Conservation (phyloP, 805 yeast species). For the Metschnikowia shivogae region DNA sequence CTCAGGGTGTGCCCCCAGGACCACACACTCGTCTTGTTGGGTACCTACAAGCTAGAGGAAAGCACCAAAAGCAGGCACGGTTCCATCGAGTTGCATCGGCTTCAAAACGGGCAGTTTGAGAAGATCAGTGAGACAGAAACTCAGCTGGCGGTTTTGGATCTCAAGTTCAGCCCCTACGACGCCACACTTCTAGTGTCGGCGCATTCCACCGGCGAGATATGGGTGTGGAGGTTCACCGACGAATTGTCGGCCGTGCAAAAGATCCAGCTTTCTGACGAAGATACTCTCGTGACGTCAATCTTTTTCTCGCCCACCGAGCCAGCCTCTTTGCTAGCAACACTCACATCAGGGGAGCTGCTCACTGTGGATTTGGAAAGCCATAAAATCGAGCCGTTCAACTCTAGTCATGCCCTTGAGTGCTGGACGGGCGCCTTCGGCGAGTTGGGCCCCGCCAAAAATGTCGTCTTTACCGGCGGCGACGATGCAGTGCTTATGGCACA, state of each 20-base stretch:
- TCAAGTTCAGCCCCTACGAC: constrained; percentile 62
- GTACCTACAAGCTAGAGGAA: constrained; percentile 72
- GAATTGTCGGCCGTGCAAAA: constrained; percentile 14
- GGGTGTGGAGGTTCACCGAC: constrained; percentile 49
- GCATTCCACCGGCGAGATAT: constrained; percentile 77
- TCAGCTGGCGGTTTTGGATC: constrained; percentile 68
- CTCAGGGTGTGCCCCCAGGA: constrained; percentile 56
- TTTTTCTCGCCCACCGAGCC: constrained; percentile 47
- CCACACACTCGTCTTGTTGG: constrained; percentile 50
- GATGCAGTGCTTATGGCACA: constrained; percentile 74
- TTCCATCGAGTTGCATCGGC: constrained; percentile 42
- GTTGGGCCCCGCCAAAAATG: constrained; percentile 46
- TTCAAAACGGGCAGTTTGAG: constrained; percentile 14
- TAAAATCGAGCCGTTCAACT: constrained; percentile 22
- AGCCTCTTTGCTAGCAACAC: constrained; percentile 47
- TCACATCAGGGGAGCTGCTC: constrained; percentile 63
- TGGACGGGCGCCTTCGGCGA: constrained; percentile 82
- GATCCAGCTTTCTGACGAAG: constrained; percentile 45
- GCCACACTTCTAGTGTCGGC: constrained; percentile 49
- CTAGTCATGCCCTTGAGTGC: constrained; percentile 69
- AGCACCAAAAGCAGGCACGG: constrained; percentile 63
- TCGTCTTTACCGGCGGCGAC: constrained; percentile 87
- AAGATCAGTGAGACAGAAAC: constrained; percentile 27
- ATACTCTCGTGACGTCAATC: constrained; percentile 59
- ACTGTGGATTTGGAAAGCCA: constrained; percentile 29